phyloP scores from a whole-genome alignment of 1,284 basidiomycete genomes.

The Porphyrellus sp. region DNA sequence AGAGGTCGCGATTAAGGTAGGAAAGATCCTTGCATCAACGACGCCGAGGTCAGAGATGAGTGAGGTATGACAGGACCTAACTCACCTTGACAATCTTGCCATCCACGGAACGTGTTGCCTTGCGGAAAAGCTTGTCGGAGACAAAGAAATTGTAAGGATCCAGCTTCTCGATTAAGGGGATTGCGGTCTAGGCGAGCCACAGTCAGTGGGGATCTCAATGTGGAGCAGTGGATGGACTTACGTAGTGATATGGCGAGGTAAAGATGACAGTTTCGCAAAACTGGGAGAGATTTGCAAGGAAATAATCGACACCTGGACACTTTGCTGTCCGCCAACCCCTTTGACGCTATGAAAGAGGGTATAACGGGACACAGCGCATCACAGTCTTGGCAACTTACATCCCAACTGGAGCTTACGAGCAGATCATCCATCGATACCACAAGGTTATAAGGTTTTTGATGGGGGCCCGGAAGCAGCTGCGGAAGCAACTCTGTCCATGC shows the following conservation, averaged over 20 bases:
- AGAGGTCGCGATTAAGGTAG: constrained; percentile 90
- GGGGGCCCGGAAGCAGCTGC: constrained; percentile 78
- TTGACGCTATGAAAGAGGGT: constrained; percentile 53
- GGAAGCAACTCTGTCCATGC: constrained; percentile 91
- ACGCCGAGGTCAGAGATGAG: not conserved
- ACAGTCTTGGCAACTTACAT: constrained; percentile 55
- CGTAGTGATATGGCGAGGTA: constrained; percentile 88
- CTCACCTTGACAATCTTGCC: constrained; percentile 79
- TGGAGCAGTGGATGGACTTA: constrained; percentile 40
- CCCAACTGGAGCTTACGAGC: constrained; percentile 90
- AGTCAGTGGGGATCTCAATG: not conserved
- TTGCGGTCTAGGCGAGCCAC: constrained; percentile 64
- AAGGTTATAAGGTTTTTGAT: constrained; percentile 90
- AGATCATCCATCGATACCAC: constrained; percentile 92
- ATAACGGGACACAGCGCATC: not conserved
- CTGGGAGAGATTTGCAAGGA: constrained; percentile 93
- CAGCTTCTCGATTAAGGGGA: constrained; percentile 89
- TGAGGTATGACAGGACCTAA: not conserved
- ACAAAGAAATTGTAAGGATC: constrained; percentile 93
- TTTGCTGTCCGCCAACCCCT: constrained; percentile 85
- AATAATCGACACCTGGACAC: constrained; percentile 96
- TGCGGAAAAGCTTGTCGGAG: constrained; percentile 87
- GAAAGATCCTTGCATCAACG: constrained; percentile 67
- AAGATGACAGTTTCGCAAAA: constrained; percentile 98
- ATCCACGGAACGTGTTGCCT: constrained; percentile 78